These are phyloP conservation scores for Scheffersomyces insectosa DNA, from an alignment of 1,139 yeast genomes.

Conservation along the genomic window DNA sequence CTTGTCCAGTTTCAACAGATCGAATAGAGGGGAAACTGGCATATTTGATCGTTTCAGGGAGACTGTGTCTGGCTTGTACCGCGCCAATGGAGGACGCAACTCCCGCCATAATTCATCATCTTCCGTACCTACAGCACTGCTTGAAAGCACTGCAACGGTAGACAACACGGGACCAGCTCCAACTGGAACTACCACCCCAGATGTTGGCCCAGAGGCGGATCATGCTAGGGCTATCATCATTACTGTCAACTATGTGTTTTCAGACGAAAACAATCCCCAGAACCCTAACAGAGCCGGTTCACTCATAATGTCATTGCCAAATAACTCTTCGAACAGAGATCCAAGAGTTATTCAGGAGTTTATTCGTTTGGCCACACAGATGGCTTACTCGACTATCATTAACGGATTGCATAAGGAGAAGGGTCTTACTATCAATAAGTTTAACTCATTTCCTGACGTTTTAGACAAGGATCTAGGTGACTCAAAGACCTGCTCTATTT, in stretches of 20 bases:
- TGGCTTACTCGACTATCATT: conserved; percentile 64
- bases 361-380: conserved; percentile 65
- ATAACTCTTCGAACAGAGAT: conserved; percentile 56
- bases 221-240: conserved; percentile 35
- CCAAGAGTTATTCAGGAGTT: conserved; percentile 56
- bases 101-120: background rate
- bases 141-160: background rate
- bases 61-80: conserved; percentile 12
- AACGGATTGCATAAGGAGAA: conserved; percentile 40
- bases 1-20: conserved; percentile 1
- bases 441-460: conserved; percentile 48
- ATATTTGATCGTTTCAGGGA: conserved; percentile 17
- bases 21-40: conserved; percentile 10
- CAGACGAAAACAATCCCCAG: conserved; percentile 43
- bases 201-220: conserved; percentile 3
- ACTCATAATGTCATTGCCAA: conserved; percentile 61
- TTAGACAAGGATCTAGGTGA: conserved; percentile 28
- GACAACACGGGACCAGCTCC: background rate
- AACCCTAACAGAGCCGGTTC: conserved; percentile 54
- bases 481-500: conserved; percentile 58
- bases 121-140: conserved; percentile 1
- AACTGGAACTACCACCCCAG: conserved; percentile 1
- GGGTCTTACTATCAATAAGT: conserved; percentile 55
- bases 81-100: background rate
- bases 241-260: conserved; percentile 47